These are phyloP conservation scores for Mycena rebaudengoi DNA, from an alignment of 768 basidiomycete genomes.

Conservation along the genomic window DNA sequence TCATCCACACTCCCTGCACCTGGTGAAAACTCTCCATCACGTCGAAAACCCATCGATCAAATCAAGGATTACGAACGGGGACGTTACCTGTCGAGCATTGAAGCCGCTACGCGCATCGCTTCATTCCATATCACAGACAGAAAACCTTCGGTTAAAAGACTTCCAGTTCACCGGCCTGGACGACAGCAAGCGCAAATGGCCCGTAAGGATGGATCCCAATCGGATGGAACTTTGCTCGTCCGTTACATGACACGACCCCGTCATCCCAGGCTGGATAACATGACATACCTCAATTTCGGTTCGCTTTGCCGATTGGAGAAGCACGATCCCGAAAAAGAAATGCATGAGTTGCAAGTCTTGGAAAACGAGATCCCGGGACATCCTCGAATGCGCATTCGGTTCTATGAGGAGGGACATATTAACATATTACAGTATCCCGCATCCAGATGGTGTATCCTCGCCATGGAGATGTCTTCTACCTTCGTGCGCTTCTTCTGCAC, in stretches of 20 bases:
- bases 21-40: neutral
- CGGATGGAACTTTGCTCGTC: neutral
- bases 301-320: neutral
- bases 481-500: neutral
- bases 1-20: no score
- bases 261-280: neutral
- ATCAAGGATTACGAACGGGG: neutral
- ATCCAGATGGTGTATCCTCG: neutral
- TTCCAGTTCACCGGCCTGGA: neutral
- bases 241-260: neutral
- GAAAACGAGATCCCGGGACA: neutral
- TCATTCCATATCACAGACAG: neutral
- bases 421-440: neutral
- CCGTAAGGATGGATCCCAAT: neutral
- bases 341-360: neutral
- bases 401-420: neutral
- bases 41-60: neutral
- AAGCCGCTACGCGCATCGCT: neutral
- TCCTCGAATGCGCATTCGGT: neutral
- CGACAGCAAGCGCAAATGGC: neutral
- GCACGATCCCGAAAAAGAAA: neutral
- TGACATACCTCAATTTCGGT: neutral
- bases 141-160: neutral
- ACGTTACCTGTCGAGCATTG: neutral
- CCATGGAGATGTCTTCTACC: neutral